These are phyloP conservation scores for Tuber indicum DNA, from an alignment of 495 filamentous ascomycete species.

Conservation along the genomic window DNA sequence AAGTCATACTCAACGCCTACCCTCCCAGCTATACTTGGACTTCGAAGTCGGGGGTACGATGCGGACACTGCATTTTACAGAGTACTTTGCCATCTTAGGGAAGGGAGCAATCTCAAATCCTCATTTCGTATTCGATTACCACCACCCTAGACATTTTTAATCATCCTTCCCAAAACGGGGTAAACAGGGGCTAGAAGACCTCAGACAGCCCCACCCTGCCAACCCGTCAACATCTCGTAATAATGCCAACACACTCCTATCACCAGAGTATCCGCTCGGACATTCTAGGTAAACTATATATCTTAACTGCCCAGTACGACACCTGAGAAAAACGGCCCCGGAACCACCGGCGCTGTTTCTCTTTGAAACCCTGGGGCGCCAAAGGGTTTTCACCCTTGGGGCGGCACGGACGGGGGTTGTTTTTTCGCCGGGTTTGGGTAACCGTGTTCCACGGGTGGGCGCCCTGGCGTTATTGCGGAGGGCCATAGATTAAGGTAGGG, in stretches of 20 bases:
- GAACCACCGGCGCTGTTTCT: background rate
- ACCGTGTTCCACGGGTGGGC: background rate
- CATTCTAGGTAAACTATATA: background rate
- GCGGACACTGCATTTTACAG: too few species aligned
- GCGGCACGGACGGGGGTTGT: background rate
- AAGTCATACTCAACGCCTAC: background rate
- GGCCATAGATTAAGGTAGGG: background rate
- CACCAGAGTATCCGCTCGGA: background rate
- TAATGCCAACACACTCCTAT: background rate
- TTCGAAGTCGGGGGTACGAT: background rate
- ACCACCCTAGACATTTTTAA: background rate
- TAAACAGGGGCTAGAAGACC: background rate
- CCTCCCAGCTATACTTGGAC: background rate
- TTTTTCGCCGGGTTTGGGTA: background rate
- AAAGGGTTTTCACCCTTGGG: background rate
- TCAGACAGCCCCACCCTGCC: background rate
- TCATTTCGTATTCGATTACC: background rate
- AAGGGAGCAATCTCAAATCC: too few species aligned
- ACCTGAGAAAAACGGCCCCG: background rate
- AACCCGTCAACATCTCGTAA: background rate
- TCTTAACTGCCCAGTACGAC: background rate
- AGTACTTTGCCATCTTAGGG: too few species aligned
- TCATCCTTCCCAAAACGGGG: background rate
- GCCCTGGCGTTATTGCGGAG: background rate
- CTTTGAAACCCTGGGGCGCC: background rate